Evolutionary conservation across 2,329 filamentous ascomycete genomes (phyloP).

Genomic region (Xylariales sp.): DNA sequence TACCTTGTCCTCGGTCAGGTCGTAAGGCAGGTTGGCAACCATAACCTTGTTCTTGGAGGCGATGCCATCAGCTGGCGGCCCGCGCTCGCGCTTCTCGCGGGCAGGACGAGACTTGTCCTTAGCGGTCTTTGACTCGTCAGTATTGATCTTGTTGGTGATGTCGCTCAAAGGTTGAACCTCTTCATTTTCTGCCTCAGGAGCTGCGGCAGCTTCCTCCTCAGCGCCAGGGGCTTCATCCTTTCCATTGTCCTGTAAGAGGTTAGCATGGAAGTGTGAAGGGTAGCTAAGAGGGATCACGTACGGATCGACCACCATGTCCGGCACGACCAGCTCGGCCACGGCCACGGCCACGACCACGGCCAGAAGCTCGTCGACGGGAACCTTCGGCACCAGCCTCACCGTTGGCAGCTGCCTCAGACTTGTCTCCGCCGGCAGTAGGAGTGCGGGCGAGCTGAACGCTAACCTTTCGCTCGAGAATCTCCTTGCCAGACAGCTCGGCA

Average conservation of each 20-base stretch:
- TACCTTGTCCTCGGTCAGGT: constrained; percentile 96
- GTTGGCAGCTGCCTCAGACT: constrained; percentile 63
- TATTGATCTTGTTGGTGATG: constrained; percentile 49
- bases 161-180: constrained; percentile 49
- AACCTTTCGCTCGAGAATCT: constrained; percentile 97
- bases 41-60: constrained; percentile 99
- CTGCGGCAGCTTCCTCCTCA: constrained; percentile 39
- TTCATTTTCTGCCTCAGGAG: constrained; percentile 43
- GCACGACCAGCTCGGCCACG: constrained; percentile 62
- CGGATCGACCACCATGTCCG: constrained; percentile 55
- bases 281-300: constrained; percentile 36
- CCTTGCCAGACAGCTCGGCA: constrained; percentile 90
- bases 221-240: constrained; percentile 42
- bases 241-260: constrained; percentile 33
- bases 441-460: constrained; percentile 98
- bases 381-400: constrained; percentile 71
- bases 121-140: constrained; percentile 24
- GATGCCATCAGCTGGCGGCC: constrained; percentile 93
- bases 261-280: constrained; percentile 12
- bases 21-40: constrained; percentile 98
- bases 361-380: constrained; percentile 57
- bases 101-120: constrained; percentile 44
- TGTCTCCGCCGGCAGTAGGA: constrained; percentile 80
- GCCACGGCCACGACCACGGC: constrained; percentile 63
- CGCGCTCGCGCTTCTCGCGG: constrained; percentile 74